These are phyloP conservation scores for Vickermania ingenoplastis DNA, from an alignment of 208 protist species.

Conservation along the genomic window DNA sequence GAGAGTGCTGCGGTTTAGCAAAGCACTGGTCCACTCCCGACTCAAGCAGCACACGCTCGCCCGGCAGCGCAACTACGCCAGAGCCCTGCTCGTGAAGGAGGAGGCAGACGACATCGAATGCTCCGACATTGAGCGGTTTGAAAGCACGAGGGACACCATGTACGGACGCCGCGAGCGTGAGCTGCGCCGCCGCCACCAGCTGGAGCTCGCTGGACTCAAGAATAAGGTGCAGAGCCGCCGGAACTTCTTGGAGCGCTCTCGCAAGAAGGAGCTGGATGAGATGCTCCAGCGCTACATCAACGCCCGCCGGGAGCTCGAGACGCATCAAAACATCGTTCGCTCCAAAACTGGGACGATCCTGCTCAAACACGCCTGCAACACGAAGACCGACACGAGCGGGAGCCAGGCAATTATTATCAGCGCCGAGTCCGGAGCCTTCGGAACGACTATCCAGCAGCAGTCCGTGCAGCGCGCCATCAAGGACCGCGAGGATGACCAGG, in stretches of 20 bases:
- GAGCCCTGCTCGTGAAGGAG: slow-evolving; percentile 68
- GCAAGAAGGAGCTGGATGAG: slow-evolving; percentile 81
- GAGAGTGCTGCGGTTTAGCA: slow-evolving; percentile 47
- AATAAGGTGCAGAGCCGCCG: slow-evolving; percentile 62
- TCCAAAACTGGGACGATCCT: slow-evolving; percentile 77
- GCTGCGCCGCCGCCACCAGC: slow-evolving; percentile 61
- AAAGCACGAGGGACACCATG: slow-evolving; percentile 31
- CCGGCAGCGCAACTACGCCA: slow-evolving; percentile 77
- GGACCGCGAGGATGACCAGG: slow-evolving; percentile 4
- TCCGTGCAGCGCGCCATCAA: not conserved
- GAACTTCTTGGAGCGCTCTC: slow-evolving; percentile 57
- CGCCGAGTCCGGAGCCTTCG: slow-evolving; percentile 68
- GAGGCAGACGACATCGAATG: slow-evolving; percentile 68
- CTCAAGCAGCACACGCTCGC: slow-evolving; percentile 79
- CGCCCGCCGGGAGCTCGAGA: slow-evolving; percentile 68
- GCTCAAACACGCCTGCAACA: slow-evolving; percentile 83
- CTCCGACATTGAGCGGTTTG: slow-evolving; percentile 59
- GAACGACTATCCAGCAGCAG: slow-evolving; percentile 46
- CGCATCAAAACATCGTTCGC: slow-evolving; percentile 83
- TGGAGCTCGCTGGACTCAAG: slow-evolving; percentile 73
- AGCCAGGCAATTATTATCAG: slow-evolving; percentile 61
- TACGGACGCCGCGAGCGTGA: slow-evolving; percentile 58
- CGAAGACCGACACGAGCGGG: slow-evolving; percentile 64
- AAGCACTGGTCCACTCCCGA: slow-evolving; percentile 67
- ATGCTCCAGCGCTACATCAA: slow-evolving; percentile 86